Evolutionary conservation across 2,329 filamentous ascomycete species (phyloP).

Genomic region (Sporothrix pallida): DNA sequence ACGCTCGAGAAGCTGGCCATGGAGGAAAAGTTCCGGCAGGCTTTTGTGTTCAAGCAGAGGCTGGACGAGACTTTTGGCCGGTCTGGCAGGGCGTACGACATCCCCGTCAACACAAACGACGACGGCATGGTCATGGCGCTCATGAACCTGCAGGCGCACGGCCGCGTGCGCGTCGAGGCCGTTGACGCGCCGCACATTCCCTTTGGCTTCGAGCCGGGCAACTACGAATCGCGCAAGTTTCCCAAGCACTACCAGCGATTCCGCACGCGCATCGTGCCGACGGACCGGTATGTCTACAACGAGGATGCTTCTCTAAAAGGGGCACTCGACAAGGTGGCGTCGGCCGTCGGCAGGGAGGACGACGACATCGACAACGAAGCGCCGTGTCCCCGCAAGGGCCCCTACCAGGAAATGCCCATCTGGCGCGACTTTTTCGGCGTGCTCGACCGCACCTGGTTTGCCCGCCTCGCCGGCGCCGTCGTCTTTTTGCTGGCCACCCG

Average conservation of each 20-base stretch:
- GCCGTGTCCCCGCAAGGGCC: constrained; percentile 45
- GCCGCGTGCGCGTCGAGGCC: constrained; percentile 60
- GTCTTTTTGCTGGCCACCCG: constrained; percentile 67
- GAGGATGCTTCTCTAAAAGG: constrained; percentile 30
- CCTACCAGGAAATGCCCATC: constrained; percentile 63
- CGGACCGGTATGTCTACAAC: constrained; percentile 59
- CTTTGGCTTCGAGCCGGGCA: constrained; percentile 72
- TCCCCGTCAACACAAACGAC: constrained; percentile 62
- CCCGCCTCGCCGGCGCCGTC: constrained; percentile 65
- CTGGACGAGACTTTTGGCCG: constrained; percentile 63
- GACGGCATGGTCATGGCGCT: constrained; percentile 72
- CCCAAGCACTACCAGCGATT: constrained; percentile 71
- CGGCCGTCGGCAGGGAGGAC: neutral
- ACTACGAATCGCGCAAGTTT: constrained; percentile 73
- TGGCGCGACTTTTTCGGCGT: constrained; percentile 74
- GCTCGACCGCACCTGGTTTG: constrained; percentile 66
- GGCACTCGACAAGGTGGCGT: constrained; percentile 18
- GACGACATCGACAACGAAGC: too few species aligned
- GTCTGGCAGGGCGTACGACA: constrained; percentile 43
- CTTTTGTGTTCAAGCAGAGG: constrained; percentile 62
- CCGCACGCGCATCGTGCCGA: constrained; percentile 64
- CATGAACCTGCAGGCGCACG: constrained; percentile 66
- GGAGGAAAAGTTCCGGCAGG: constrained; percentile 61
- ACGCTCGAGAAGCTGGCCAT: constrained; percentile 63
- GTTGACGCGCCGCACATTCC: constrained; percentile 65